A percentile compares a stretch with the other conserved stretches of the same genome.
Conservation (phyloP, 495 filamentous ascomycete species). For the Margaritispora aquatica region DNA sequence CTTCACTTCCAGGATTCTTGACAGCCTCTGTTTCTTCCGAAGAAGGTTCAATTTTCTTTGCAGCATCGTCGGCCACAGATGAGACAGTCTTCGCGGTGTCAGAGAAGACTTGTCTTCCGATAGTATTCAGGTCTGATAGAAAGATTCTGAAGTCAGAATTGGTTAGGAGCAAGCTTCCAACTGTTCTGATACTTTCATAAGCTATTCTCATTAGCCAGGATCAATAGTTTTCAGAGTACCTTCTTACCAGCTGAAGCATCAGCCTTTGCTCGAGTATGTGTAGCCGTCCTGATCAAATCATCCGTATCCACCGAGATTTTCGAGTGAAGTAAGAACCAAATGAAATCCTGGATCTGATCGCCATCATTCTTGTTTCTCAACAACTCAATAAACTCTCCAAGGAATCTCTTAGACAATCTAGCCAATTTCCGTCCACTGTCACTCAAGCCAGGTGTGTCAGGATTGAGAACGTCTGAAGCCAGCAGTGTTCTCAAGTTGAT, state of each 20-base stretch:
- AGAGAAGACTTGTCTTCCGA: slow-evolving; percentile 79
- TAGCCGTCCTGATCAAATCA: slow-evolving; percentile 50
- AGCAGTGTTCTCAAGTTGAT: slow-evolving; percentile 77
- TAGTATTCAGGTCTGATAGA: slow-evolving; percentile 69
- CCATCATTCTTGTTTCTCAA: slow-evolving; percentile 71
- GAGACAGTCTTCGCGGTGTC: slow-evolving; percentile 79
- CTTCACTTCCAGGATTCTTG: slow-evolving; percentile 51
- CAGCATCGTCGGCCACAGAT: slow-evolving; percentile 62
- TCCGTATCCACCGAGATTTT: slow-evolving; percentile 61
- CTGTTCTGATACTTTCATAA: slow-evolving; percentile 76
- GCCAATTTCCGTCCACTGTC: slow-evolving; percentile 67
- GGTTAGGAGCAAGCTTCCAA: slow-evolving; percentile 75
- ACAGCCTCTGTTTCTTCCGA: slow-evolving; percentile 50
- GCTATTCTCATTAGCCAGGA: slow-evolving; percentile 39
- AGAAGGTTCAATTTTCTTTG: slow-evolving; percentile 63
- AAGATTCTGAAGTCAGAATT: slow-evolving; percentile 90
- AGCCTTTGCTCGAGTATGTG: slow-evolving; percentile 61
- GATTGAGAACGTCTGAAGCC: slow-evolving; percentile 70
- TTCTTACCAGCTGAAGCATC: slow-evolving; percentile 69
- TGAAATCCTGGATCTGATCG: slow-evolving; percentile 87
- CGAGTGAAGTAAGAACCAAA: slow-evolving; percentile 77
- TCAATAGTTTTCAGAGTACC: not conserved
- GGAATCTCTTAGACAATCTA: slow-evolving; percentile 64
- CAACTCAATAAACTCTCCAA: slow-evolving; percentile 69
- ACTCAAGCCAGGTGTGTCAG: slow-evolving; percentile 68